These are phyloP conservation scores for Alternaria rosae DNA, from an alignment of 2,329 filamentous ascomycete species.

Conservation along the genomic window DNA sequence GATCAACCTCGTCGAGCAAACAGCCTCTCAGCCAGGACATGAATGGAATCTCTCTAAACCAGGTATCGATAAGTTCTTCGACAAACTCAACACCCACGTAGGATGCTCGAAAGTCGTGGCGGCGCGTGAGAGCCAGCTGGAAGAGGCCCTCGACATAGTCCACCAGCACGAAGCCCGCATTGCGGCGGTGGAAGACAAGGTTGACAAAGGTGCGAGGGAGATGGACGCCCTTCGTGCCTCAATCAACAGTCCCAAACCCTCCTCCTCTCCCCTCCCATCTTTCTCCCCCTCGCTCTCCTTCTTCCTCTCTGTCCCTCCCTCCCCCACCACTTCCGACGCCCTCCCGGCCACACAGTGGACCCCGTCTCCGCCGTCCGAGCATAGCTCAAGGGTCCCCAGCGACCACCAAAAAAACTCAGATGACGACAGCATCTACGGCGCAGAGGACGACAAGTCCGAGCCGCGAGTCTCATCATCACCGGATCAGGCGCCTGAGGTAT, in stretches of 20 bases:
- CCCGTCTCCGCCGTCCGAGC: not conserved
- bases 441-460: not conserved
- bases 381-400: slow-evolving; percentile 1
- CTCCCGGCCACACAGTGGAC: not conserved
- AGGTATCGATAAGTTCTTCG: not conserved
- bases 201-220: not conserved
- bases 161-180: slow-evolving; percentile 1
- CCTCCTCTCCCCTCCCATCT: not conserved
- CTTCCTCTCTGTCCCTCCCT: not conserved
- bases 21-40: not conserved
- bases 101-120: not conserved
- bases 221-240: slow-evolving; percentile 2
- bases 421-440: not conserved
- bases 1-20: not conserved
- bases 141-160: not conserved
- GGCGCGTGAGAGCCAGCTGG: not conserved
- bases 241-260: not conserved
- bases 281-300: not conserved
- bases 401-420: not conserved
- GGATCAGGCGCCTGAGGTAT: slow-evolving; percentile 1
- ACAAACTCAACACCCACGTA: not conserved
- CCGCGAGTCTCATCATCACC: not conserved
- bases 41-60: too few relatives aligned
- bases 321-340: not conserved
- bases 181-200: not conserved